Evolutionary conservation across 176 grass and related monocot species (phyloP).

Genomic region (Triticum urartu): DNA sequence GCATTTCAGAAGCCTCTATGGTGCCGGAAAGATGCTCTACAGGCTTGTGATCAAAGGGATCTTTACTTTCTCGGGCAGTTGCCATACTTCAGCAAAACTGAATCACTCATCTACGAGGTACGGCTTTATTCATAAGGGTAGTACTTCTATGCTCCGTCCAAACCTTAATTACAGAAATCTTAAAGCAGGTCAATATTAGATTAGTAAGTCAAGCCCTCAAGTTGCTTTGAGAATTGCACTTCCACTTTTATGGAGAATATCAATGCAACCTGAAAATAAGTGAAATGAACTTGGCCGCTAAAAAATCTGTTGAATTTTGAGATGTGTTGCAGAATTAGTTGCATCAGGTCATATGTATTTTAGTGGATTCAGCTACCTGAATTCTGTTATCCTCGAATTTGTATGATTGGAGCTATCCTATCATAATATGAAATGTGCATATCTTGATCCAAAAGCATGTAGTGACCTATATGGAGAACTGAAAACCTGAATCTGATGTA

Average conservation of each 20-base stretch:
- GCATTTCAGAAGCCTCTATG: conserved; percentile 82
- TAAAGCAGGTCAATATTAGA: conserved; percentile 2
- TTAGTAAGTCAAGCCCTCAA: neutral
- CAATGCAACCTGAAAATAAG: neutral
- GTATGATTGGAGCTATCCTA: conserved; percentile 9
- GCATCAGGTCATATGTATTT: neutral
- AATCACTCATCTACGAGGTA: conserved; percentile 90
- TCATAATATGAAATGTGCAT: conserved; percentile 14
- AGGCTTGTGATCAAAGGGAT: conserved; percentile 83
- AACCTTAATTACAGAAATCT: conserved; percentile 21
- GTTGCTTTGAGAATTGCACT: conserved; percentile 5
- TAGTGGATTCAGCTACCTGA: conserved; percentile 4
- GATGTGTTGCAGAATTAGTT: neutral
- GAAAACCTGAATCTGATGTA: conserved; percentile 18
- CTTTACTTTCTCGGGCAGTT: conserved; percentile 81
- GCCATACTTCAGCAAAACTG: conserved; percentile 65
- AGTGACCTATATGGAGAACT: neutral
- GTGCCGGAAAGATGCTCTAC: conserved; percentile 54
- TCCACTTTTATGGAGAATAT: neutral
- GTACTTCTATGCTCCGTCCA: conserved; percentile 25
- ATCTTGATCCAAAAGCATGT: neutral
- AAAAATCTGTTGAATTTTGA: conserved; percentile 1
- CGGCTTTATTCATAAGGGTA: conserved; percentile 18
- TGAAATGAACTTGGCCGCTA: neutral
- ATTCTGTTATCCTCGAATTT: conserved; percentile 13